Percentiles rank a stretch among this genome's conserved stretches.
Conservation (phyloP, 257 asterid genomes). For the Solanum paucissectum region DNA sequence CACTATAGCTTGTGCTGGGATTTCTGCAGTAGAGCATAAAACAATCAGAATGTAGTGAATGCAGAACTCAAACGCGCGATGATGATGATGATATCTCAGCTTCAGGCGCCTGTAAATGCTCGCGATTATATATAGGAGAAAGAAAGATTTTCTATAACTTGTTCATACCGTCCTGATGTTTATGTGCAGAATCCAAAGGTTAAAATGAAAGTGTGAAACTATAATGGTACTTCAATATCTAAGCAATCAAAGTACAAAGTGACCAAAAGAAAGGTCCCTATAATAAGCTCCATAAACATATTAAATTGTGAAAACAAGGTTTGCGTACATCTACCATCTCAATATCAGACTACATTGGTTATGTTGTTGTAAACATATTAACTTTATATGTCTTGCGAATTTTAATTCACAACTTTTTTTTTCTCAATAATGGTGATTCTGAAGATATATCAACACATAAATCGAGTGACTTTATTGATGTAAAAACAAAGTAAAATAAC, state of each 20-base stretch:
- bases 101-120: neutral
- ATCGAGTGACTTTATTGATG: no score
- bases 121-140: neutral
- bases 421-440: no score
- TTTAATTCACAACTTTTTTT: no score
- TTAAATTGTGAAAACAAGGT: neutral
- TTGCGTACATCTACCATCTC: no score
- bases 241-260: neutral
- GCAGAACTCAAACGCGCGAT: neutral
- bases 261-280: neutral
- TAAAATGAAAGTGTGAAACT: neutral
- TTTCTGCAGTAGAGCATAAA: neutral
- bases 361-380: no score
- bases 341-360: no score
- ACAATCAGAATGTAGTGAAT: neutral
- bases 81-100: neutral
- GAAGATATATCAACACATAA: no score
- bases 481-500: no score
- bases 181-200: neutral
- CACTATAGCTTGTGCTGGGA: neutral
- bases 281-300: neutral
- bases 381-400: no score
- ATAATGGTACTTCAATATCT: neutral
- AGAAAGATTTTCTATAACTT: neutral
- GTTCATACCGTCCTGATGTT: neutral